Conservation (phyloP, 2,329 filamentous ascomycete genomes). For the Colletotrichum agaves region DNA sequence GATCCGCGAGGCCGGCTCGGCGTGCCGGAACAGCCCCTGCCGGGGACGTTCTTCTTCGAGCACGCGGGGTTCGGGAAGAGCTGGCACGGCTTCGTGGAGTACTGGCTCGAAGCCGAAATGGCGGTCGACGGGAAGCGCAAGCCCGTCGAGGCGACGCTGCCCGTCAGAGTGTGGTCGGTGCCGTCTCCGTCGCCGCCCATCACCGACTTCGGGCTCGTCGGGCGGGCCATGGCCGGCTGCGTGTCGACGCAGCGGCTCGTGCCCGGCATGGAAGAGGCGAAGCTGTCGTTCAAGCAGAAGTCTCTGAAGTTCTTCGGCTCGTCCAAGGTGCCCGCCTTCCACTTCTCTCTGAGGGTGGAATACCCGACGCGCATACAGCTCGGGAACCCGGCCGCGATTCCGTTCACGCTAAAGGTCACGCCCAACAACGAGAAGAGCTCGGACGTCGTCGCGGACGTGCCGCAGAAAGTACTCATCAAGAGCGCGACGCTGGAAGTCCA, state of each 20-base stretch:
- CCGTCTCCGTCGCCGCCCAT: conserved; percentile 34
- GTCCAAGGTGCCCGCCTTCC: conserved; percentile 47
- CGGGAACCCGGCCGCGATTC: conserved; percentile 40
- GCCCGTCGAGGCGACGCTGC: conserved; percentile 38
- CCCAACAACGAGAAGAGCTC: conserved; percentile 38
- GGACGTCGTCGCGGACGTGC: conserved; percentile 23
- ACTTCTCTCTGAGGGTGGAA: conserved; percentile 42
- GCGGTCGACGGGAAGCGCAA: conserved; percentile 19
- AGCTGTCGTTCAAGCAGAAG: conserved; percentile 48
- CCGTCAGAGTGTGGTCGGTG: conserved; percentile 39
- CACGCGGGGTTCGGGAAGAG: conserved; percentile 8
- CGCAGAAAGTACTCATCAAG: conserved; percentile 36
- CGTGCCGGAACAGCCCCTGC: conserved; percentile 36
- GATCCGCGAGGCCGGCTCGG: not conserved
- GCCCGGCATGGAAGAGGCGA: conserved; percentile 44
- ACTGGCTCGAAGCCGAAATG: conserved; percentile 47
- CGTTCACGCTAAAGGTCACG: conserved; percentile 38
- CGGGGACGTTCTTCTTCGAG: conserved; percentile 31
- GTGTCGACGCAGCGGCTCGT: conserved; percentile 44
- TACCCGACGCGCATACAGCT: conserved; percentile 46
- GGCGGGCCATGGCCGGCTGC: not conserved
- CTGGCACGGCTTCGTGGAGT: conserved; percentile 48
- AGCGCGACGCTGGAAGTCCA: conserved; percentile 37
- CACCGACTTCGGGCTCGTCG: conserved; percentile 31
- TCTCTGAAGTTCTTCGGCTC: conserved; percentile 46